Evolutionary conservation across 1,139 yeast genomes (phyloP).

Genomic region (Geotrichum aggregatum): DNA sequence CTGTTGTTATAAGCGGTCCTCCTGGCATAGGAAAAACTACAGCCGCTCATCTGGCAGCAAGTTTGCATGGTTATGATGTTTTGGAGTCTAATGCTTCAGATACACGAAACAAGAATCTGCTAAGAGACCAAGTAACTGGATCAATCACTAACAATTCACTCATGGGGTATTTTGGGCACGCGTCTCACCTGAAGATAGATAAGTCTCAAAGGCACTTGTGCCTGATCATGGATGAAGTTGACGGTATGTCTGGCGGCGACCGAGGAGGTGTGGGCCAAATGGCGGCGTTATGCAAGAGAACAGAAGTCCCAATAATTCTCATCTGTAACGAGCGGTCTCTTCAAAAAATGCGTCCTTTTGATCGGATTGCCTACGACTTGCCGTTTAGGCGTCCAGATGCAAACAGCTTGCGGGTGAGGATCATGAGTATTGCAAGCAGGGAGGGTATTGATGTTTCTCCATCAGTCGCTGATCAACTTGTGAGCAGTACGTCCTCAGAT

Average conservation of each 20-base stretch:
- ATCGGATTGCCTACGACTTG: slow-evolving; percentile 70
- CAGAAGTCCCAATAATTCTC: slow-evolving; percentile 86
- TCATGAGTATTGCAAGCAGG: slow-evolving; percentile 85
- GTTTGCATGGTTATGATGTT: slow-evolving; percentile 71
- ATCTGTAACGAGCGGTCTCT: slow-evolving; percentile 89
- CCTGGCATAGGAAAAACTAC: slow-evolving; percentile 96
- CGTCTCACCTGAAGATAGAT: slow-evolving; percentile 30
- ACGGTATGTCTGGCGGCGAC: slow-evolving; percentile 99
- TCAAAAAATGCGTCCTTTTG: slow-evolving; percentile 96
- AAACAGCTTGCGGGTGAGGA: slow-evolving; percentile 69
- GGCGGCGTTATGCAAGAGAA: slow-evolving; percentile 78
- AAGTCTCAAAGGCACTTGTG: slow-evolving; percentile 53
- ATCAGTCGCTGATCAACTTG: slow-evolving; percentile 75
- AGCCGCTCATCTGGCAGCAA: slow-evolving; percentile 80
- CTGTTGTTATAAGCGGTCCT: slow-evolving; percentile 86
- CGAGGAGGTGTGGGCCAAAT: slow-evolving; percentile 97
- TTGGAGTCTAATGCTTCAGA: slow-evolving; percentile 92
- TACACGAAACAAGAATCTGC: slow-evolving; percentile 74
- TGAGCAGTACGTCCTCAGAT: slow-evolving; percentile 81
- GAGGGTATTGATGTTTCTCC: slow-evolving; percentile 81
- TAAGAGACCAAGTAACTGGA: slow-evolving; percentile 64
- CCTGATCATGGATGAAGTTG: slow-evolving; percentile 96
- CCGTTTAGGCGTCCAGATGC: slow-evolving; percentile 89
- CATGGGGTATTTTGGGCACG: slow-evolving; percentile 57
- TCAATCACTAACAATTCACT: slow-evolving; percentile 80